Percentiles rank a stretch among this genome's conserved stretches.
phyloP scores from a whole-genome alignment of 2,329 filamentous ascomycete species.

The Alternaria sp. region DNA sequence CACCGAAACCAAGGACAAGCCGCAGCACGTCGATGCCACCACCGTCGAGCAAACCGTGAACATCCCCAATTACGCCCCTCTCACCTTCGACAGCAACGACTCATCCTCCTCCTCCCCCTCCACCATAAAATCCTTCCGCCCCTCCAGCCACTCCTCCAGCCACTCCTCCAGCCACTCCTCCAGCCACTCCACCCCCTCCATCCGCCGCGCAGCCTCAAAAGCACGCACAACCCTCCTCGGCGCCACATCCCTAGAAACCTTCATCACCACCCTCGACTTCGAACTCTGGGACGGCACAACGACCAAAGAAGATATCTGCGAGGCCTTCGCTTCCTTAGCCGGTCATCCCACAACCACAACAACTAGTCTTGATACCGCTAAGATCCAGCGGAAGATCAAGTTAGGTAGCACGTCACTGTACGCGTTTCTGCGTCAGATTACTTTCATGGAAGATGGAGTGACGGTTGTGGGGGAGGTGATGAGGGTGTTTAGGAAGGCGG shows the following conservation, averaged over 20 bases:
- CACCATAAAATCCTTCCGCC: too few relatives aligned
- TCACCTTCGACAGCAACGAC: background rate
- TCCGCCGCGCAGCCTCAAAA: background rate
- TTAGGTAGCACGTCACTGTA: background rate
- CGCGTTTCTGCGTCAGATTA: background rate
- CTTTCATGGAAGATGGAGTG: background rate
- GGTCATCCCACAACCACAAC: too few relatives aligned
- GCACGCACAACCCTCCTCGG: constrained; percentile 7
- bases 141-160: too few relatives aligned
- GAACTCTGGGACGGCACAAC: background rate
- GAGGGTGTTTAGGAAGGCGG: background rate
- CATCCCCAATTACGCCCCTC: background rate
- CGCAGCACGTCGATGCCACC: too few relatives aligned
- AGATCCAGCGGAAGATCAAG: background rate
- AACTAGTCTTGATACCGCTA: background rate
- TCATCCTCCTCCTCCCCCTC: too few relatives aligned
- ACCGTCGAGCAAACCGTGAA: background rate
- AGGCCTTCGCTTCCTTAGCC: background rate
- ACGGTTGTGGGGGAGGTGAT: background rate
- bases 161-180: too few relatives aligned
- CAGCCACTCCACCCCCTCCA: background rate
- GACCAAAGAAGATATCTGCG: constrained; percentile 1
- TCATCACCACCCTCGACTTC: constrained; percentile 1
- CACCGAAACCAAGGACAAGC: background rate
- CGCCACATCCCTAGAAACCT: background rate